Conservation (phyloP, 2,329 filamentous ascomycete species). For the Diplodia seriata region DNA sequence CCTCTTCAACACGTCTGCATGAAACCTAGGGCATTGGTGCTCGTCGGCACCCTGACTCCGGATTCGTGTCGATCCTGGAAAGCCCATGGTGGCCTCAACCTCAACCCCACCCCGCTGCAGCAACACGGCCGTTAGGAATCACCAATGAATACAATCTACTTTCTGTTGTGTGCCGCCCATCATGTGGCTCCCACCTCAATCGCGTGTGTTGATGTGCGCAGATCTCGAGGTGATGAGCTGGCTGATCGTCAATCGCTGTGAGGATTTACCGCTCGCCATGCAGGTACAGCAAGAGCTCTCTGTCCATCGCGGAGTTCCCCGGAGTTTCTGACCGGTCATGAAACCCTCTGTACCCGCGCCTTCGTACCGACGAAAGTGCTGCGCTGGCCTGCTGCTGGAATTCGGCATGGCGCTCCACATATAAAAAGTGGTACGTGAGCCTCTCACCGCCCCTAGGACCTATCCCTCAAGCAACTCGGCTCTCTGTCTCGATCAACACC, state of each 20-base stretch:
- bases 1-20: background rate
- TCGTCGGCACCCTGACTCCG: background rate
- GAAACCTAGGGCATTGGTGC: background rate
- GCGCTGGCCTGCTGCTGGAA: slow-evolving; percentile 29
- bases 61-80: background rate
- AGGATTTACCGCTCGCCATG: slow-evolving; percentile 11
- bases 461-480: slow-evolving; percentile 4
- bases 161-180: background rate
- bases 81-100: background rate
- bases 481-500: slow-evolving; percentile 14
- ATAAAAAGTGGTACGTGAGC: slow-evolving; percentile 32
- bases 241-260: slow-evolving; percentile 22
- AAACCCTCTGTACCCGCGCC: background rate
- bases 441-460: slow-evolving; percentile 27
- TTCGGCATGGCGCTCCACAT: slow-evolving; percentile 30
- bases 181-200: background rate
- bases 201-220: slow-evolving; percentile 3
- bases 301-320: slow-evolving; percentile 3
- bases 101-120: background rate
- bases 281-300: slow-evolving; percentile 7
- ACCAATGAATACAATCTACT: background rate
- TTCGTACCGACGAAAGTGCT: slow-evolving; percentile 5
- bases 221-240: slow-evolving; percentile 24
- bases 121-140: background rate
- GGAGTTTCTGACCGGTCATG: slow-evolving; percentile 11